Base-by-base conservation (phyloP, 2,329 filamentous ascomycete species). In the Paraconiothyrium sp. region DNA sequence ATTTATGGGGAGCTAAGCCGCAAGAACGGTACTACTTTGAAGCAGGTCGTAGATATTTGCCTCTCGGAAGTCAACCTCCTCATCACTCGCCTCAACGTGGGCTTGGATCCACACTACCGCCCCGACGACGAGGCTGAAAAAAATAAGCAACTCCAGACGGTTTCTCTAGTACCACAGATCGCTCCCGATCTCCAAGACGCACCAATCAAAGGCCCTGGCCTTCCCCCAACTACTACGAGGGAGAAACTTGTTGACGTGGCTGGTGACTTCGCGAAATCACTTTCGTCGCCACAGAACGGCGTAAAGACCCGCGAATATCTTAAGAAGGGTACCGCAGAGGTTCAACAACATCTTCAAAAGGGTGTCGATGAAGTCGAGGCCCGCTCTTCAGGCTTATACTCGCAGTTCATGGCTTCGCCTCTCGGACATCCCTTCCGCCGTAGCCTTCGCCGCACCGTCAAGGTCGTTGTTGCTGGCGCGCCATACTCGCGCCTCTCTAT, bases 1-100 rank as follows among this genome's bases (percentile, higher is more conserved):
- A 92, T 98, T 58, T 97, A 92, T 78, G 88, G 89, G 60, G 94
- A 98, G 69, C 92, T 97, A 63, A 92, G 97, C 68, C 90, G 93
- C 62, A 88, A 88, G 57, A 91, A 90, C 48, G 92, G 91, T 0
- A 86, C 92, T 0, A 90, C 92, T 67, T 97, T 93, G 92, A 88
- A 89, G 9, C 93, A 97, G 70, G 85, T 97, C 51, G 89, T 89
- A 63, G 81, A 83, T 20, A 81, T 89, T 7, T 94, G 92, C 70
- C 84, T 94, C 20, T 85, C 87, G 13, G 85, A 91, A 20, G 84
- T 97, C 54, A 87, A 88, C 66, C 83, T 83, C 11, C 86, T 97
- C 54, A 87, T 88, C 59, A 79, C 79, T 8, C 89, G 92, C 49
- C 89, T 97, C 52, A 86, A 90, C 54, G 82, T 82, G 74, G 67